phyloP scores from a whole-genome alignment of 768 basidiomycete genomes.

The Calvatia gigantea region DNA sequence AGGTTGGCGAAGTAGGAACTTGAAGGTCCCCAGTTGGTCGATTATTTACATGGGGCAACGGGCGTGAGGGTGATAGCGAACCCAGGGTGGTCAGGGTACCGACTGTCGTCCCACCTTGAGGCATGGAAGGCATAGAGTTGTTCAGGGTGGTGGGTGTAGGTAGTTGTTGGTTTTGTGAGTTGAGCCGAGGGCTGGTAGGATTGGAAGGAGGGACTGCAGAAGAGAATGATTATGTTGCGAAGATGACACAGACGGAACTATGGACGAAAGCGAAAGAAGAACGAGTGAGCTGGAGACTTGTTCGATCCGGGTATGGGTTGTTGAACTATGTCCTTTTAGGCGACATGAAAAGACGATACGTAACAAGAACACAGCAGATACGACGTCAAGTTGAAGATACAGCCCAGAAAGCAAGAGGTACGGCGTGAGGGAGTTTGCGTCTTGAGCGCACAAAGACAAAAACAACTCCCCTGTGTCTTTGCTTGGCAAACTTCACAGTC shows the following conservation, averaged over 20 bases:
- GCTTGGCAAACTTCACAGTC: background rate
- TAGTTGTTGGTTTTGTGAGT: constrained; percentile 27
- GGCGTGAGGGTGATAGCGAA: constrained; percentile 10
- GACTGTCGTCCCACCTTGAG: constrained; percentile 13
- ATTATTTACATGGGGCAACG: constrained; percentile 12
- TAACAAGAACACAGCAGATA: background rate
- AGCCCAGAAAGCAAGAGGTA: constrained; percentile 3
- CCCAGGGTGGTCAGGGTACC: constrained; percentile 1
- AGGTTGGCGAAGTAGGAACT: constrained; percentile 18
- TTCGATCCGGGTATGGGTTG: background rate
- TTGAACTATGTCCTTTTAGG: background rate
- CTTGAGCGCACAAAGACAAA: background rate
- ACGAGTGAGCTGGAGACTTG: background rate
- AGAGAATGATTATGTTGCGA: constrained; percentile 23
- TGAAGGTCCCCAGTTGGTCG: constrained; percentile 15
- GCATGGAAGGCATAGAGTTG: constrained; percentile 17
- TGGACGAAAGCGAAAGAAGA: background rate
- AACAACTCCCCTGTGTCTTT: background rate
- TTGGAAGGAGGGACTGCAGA: constrained; percentile 21
- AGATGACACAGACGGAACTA: constrained; percentile 17
- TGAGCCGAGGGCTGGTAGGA: constrained; percentile 18
- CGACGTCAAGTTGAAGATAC: background rate
- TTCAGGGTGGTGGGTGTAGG: constrained; percentile 33
- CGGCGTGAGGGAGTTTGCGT: background rate
- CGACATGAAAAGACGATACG: background rate